A percentile compares a stretch with the other conserved stretches of the same genome.
These are phyloP conservation scores for Mucor racemosus DNA, from an alignment of 371 early-diverging fungal species.

Conservation along the genomic window DNA sequence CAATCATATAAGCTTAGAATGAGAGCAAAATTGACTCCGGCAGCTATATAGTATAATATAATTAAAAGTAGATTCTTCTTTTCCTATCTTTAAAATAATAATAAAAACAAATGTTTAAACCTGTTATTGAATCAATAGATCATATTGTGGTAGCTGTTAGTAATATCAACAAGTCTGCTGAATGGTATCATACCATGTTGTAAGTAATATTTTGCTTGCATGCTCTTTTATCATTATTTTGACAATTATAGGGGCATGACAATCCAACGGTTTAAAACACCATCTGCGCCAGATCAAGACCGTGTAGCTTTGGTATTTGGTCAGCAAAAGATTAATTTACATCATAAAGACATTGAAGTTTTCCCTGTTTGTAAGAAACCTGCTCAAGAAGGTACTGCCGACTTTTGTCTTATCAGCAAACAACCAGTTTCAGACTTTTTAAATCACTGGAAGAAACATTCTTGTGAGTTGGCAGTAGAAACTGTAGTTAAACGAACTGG, in stretches of 20 bases:
- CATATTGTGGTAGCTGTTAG: constrained; percentile 24
- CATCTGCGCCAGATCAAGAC: constrained; percentile 14
- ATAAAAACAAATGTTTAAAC: constrained; percentile 8
- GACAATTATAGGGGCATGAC: constrained; percentile 12
- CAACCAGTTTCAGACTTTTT: constrained; percentile 16
- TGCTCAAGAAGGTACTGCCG: constrained; percentile 20
- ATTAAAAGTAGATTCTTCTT: neutral
- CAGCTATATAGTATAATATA: constrained; percentile 1
- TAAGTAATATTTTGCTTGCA: neutral
- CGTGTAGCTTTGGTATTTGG: constrained; percentile 18
- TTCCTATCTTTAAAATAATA: neutral
- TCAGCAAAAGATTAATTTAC: constrained; percentile 29
- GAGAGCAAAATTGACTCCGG: constrained; percentile 15
- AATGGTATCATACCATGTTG: constrained; percentile 28
- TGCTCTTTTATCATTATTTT: neutral
- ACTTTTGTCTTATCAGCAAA: constrained; percentile 24
- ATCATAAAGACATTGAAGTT: constrained; percentile 14
- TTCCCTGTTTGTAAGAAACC: constrained; percentile 19
- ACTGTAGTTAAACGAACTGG: constrained; percentile 16
- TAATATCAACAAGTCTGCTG: constrained; percentile 17
- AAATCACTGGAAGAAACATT: constrained; percentile 22
- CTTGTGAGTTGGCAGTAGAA: neutral
- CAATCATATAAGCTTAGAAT: constrained; percentile 38
- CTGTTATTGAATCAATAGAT: constrained; percentile 14
- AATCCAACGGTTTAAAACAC: constrained; percentile 16